Evolutionary conservation across 2,329 filamentous ascomycete species (phyloP), one percentile per base, ranked within the genome.

Genomic region (Fusarium anguioides): DNA sequence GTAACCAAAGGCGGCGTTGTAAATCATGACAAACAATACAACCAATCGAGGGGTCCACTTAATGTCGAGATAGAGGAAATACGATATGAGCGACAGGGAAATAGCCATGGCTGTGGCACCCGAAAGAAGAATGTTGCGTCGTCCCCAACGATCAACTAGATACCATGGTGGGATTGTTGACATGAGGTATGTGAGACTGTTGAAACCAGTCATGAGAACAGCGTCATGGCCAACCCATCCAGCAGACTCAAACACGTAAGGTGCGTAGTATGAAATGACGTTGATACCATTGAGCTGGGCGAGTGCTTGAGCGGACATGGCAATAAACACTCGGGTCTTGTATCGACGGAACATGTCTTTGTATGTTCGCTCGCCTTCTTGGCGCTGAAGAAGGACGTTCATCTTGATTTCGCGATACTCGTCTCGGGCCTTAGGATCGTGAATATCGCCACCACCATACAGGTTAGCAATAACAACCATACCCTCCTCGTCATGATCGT

Each of bases 401-500:
- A 97, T 97, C 83, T 99, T 99, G 82, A 99, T 99, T 75, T 98
- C 96, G 72, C 95, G 92, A 80, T 96, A 99, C 79, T 99, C 96
- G 55, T 97, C 94, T 59, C 94, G 89, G 3, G 96, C 96, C 79
- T 96, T 96, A 60, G 90, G 82, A 77, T 97, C 92, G 80, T 97
- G 94, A 63, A 98, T 94, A 77, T 99, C 96, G 62, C 96, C 96
- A 75, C 92, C 93, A 54, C 96, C 96, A 75, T 98, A 98, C 8
- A 99, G 85, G 76, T 98, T 98, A 60, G 96, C 96, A 81, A 99
- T 98, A 46, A 99, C 96, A 26, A 97, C 91, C 80, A 99, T 97
- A 51, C 96, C 96, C 78, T 99, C 96, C 78, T 99, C 96, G 75
- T 99, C 96, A 74, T 97, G 92, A 72, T 99, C 96, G 75, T 97